These are phyloP conservation scores for Serendipita sp. DNA, from an alignment of 1,284 basidiomycete species.

Conservation along the genomic window DNA sequence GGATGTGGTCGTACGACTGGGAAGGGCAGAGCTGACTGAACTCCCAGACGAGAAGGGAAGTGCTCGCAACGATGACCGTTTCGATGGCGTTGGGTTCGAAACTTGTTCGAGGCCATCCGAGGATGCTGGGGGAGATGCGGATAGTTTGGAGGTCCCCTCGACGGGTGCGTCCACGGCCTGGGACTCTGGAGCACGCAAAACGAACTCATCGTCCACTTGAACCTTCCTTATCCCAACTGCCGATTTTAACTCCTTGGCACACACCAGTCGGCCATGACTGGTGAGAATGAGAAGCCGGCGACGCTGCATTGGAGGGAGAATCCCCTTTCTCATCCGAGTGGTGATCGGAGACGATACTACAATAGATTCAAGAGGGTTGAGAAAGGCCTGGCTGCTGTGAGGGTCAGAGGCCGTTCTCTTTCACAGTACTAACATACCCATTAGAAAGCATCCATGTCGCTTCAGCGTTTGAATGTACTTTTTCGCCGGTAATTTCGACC, in stretches of 20 bases:
- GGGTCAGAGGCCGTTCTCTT: not conserved
- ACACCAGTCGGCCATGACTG: not conserved
- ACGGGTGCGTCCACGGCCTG: not conserved
- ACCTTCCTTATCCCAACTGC: not conserved
- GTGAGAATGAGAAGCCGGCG: not conserved
- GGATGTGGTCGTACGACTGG: not conserved
- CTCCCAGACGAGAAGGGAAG: not conserved
- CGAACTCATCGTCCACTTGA: not conserved
- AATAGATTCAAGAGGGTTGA: not conserved
- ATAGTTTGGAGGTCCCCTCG: not conserved
- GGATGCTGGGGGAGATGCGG: not conserved
- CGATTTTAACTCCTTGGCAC: not conserved
- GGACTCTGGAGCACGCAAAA: not conserved
- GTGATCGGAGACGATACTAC: not conserved
- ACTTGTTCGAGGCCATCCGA: not conserved
- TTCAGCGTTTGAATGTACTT: not conserved
- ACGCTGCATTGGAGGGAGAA: slow-evolving; percentile 2
- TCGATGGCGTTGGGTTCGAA: not conserved
- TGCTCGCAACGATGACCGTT: not conserved
- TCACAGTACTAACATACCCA: not conserved
- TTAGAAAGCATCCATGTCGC: not conserved
- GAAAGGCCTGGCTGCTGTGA: not conserved
- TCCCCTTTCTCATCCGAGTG: not conserved
- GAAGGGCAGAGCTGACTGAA: not conserved
- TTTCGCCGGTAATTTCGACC: not conserved